Evolutionary conservation across 805 yeast genomes (phyloP).

Genomic region (Metschnikowia amazonensis): DNA sequence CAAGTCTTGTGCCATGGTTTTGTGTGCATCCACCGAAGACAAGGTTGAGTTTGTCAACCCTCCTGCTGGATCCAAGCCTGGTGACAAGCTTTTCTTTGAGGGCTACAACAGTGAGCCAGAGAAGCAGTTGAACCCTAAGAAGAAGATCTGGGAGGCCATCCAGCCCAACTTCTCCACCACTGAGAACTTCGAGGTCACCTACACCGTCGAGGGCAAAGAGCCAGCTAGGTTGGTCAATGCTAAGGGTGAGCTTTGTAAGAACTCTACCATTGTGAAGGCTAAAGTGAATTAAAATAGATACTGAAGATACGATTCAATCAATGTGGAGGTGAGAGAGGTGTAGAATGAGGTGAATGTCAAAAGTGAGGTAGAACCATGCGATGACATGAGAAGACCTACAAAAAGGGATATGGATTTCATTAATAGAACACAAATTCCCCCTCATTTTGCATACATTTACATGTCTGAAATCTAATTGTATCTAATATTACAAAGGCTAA

Average conservation of each 20-base stretch:
- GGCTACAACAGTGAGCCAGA: conserved; percentile 87
- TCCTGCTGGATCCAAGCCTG: conserved; percentile 88
- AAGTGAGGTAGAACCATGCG: too few relatives aligned
- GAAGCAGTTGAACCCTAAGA: conserved; percentile 92
- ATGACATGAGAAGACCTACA: too few relatives aligned
- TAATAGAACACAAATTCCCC: too few relatives aligned
- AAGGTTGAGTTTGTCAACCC: conserved; percentile 90
- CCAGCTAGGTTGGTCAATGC: conserved; percentile 71
- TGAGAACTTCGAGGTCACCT: conserved; percentile 72
- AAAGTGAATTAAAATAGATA: conserved; percentile 57
- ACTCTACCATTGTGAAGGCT: conserved; percentile 68
- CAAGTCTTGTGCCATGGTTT: conserved; percentile 93
- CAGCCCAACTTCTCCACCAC: conserved; percentile 89
- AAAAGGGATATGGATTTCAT: too few relatives aligned
- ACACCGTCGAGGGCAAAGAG: conserved; percentile 74
- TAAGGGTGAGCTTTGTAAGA: conserved; percentile 74
- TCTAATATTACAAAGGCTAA: too few relatives aligned
- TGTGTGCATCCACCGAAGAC: conserved; percentile 79
- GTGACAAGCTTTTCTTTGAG: conserved; percentile 95
- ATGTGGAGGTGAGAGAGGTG: too few relatives aligned
- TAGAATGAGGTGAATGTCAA: too few relatives aligned
- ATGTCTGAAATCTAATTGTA: too few relatives aligned
- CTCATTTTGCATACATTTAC: too few relatives aligned
- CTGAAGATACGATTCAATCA: too few relatives aligned
- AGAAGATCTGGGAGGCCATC: conserved; percentile 93